Percentiles rank a stretch among this genome's conserved stretches.
These are phyloP conservation scores for Russula earlei DNA, from an alignment of 768 basidiomycete species.

Conservation along the genomic window DNA sequence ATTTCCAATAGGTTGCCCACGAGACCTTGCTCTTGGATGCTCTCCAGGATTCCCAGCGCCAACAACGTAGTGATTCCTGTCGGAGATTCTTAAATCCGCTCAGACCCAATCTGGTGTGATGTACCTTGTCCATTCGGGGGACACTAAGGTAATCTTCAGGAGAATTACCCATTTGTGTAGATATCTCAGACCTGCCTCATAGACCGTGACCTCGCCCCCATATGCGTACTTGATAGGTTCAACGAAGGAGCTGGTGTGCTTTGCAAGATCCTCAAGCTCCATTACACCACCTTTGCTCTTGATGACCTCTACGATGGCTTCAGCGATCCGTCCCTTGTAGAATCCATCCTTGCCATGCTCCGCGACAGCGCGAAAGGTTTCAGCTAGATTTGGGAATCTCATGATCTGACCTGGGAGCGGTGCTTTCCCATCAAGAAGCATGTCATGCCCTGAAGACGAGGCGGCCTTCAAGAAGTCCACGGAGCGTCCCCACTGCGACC, in stretches of 20 bases:
- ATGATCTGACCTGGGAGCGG: constrained; percentile 82
- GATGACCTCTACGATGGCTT: constrained; percentile 82
- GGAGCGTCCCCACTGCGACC: constrained; percentile 42
- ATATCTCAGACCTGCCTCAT: constrained; percentile 51
- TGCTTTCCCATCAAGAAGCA: constrained; percentile 77
- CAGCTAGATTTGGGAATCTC: constrained; percentile 69
- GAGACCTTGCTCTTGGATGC: constrained; percentile 65
- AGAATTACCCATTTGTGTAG: background rate
- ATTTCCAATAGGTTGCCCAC: constrained; percentile 62
- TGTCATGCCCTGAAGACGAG: constrained; percentile 77
- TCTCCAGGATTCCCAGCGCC: constrained; percentile 88
- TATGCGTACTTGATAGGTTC: constrained; percentile 91
- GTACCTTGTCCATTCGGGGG: constrained; percentile 92
- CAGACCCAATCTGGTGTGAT: no score
- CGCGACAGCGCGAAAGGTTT: constrained; percentile 73
- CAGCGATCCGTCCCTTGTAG: constrained; percentile 85
- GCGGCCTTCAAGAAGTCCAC: constrained; percentile 71
- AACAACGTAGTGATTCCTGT: constrained; percentile 83
- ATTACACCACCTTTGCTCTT: constrained; percentile 85
- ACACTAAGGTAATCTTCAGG: constrained; percentile 36
- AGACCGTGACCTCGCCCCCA: constrained; percentile 74
- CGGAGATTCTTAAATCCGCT: background rate
- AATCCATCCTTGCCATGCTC: constrained; percentile 84
- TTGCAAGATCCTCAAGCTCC: constrained; percentile 88
- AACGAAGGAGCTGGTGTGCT: constrained; percentile 68